Percentiles rank a stretch among this genome's conserved stretches.
These are phyloP conservation scores for Silene noctiflora DNA, from an alignment of 179 eudicot species.

Conservation along the genomic window DNA sequence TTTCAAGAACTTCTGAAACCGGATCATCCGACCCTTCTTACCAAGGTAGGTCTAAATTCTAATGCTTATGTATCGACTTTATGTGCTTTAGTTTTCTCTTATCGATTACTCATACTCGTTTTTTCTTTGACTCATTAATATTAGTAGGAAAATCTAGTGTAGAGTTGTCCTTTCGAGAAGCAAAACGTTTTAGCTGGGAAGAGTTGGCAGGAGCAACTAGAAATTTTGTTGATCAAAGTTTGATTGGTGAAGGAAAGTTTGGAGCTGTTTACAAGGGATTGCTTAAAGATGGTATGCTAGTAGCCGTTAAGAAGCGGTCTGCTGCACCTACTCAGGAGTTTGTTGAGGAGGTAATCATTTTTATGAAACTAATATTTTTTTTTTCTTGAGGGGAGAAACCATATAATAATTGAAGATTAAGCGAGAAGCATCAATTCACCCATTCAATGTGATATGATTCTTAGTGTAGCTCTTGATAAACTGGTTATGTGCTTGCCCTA, in stretches of 20 bases:
- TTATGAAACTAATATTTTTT: background rate
- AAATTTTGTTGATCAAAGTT: slow-evolving; percentile 60
- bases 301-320: slow-evolving; percentile 76
- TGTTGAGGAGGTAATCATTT: slow-evolving; percentile 68
- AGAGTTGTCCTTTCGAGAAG: slow-evolving; percentile 68
- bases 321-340: slow-evolving; percentile 74
- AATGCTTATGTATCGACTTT: background rate
- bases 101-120: slow-evolving; percentile 12
- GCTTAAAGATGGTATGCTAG: slow-evolving; percentile 87
- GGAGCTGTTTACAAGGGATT: slow-evolving; percentile 94
- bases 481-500: background rate
- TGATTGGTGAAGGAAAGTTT: slow-evolving; percentile 94
- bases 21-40: slow-evolving; percentile 89
- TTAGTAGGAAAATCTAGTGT: slow-evolving; percentile 52
- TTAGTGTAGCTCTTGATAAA: background rate
- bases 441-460: background rate
- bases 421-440: background rate
- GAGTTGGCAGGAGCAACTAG: slow-evolving; percentile 74
- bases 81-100: background rate
- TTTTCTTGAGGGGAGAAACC: background rate
- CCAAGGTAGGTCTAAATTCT: slow-evolving; percentile 45
- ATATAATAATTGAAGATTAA: background rate
- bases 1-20: slow-evolving; percentile 80
- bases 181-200: slow-evolving; percentile 64
- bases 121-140: slow-evolving; percentile 3